Base-by-base conservation (phyloP, 352 stramenopile species). In the Pythium sukuiense region DNA sequence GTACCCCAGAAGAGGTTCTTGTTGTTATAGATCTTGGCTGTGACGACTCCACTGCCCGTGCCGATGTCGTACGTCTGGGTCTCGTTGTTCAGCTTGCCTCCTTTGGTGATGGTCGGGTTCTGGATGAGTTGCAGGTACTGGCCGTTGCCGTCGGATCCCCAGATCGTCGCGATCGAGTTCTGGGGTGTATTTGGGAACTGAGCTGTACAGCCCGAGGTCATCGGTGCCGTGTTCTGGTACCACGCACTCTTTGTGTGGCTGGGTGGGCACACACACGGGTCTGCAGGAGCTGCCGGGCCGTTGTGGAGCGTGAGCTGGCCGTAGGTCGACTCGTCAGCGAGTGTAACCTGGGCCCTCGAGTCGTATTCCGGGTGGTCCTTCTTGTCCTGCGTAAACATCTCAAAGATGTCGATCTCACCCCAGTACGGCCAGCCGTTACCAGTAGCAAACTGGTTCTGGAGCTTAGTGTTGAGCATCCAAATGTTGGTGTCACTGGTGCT, bases 21-120 rank as follows among this genome's bases (percentile, higher is more conserved):
- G 63, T 92, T 90, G 73, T 90, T 90, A 74, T 92, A 90, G 65
- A 92, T 90, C 76, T 89, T 89, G 35, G 60, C 73, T 29, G 81
- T 87, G 20, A 76, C 69, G 12, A 59, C 70, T 35, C 82, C 77
- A 14, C 45, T 30, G 46, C 79, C 79, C 16, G 67, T 70, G 24
- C 66, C 56, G 35, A 92, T 61, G 58, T 92, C 84, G 70, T 87
- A 90, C 61, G 82, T 92, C 65, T 80, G 69, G 1, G 61, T 66
- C n/a, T 70, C 71, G 63, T 52, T 29, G 63, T 52, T 29, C 45
- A 81, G 63, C 65, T 85, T 86, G 30, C 76, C 80, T 13, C 81
- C 79, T 63, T 83, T 79, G 14, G 76, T 88, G 55, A 92, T 69
- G 14, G 69, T 85, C 39, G 84, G 84, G 62, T 90, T 88, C 65